Evolutionary conservation across 371 early-diverging fungal genomes (phyloP).

Genomic region (Apophysomyces elegans): DNA sequence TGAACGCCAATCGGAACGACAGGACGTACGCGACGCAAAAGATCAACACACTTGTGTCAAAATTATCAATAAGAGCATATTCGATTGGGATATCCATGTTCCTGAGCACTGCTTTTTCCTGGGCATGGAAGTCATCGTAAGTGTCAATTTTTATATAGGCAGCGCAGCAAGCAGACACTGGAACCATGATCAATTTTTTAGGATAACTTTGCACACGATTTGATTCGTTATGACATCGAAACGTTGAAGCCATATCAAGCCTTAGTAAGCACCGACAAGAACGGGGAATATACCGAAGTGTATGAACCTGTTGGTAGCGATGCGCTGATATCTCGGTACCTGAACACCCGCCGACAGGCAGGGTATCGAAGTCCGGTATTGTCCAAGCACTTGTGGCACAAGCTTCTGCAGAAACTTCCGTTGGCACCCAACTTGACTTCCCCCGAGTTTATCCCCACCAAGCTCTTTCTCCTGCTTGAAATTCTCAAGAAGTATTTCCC

Average conservation of each 20-base stretch:
- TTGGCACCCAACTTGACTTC: constrained; percentile 84
- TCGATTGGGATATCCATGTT: constrained; percentile 86
- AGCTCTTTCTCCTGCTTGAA: constrained; percentile 76
- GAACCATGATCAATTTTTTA: constrained; percentile 19
- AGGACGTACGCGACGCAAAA: constrained; percentile 45
- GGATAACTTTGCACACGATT: constrained; percentile 96
- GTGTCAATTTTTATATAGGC: constrained; percentile 14
- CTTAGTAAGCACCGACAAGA: constrained; percentile 78
- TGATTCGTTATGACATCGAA: constrained; percentile 82
- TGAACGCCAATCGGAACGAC: constrained; percentile 66
- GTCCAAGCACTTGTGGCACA: constrained; percentile 49
- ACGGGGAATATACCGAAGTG: constrained; percentile 84
- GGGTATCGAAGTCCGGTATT: constrained; percentile 70
- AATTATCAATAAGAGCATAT: constrained; percentile 87
- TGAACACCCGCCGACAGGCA: constrained; percentile 60
- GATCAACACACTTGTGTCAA: constrained; percentile 65
- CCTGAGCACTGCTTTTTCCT: constrained; percentile 85
- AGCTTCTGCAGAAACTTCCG: constrained; percentile 69
- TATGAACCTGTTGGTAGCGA: constrained; percentile 82
- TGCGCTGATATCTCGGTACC: constrained; percentile 72
- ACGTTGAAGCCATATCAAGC: constrained; percentile 80
- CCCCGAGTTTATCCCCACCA: constrained; percentile 93
- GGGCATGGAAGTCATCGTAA: constrained; percentile 92
- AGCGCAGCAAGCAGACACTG: background rate
- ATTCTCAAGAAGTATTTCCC: constrained; percentile 82